Conservation (phyloP, 352 stramenopile genomes). For the Phytopythium mirpurense region DNA sequence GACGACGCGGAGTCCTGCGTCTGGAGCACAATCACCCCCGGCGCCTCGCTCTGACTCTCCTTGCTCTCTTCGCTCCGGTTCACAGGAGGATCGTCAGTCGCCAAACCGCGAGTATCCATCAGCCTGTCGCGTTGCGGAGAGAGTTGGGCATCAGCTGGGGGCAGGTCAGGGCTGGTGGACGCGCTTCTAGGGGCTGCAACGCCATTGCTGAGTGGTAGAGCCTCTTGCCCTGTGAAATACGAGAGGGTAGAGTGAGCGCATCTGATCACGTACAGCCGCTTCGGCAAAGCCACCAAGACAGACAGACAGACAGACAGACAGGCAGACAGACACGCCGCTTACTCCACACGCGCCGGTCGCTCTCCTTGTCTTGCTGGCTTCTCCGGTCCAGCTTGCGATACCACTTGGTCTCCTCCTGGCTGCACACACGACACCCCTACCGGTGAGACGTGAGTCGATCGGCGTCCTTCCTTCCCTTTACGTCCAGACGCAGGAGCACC, state of each 20-base stretch:
- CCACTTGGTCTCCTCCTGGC: constrained; percentile 18
- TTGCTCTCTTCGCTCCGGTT: constrained; percentile 2
- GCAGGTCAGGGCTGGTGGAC: neutral
- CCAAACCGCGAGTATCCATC: neutral
- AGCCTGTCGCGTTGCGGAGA: neutral
- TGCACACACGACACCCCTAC: constrained; percentile 6
- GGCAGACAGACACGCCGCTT: neutral
- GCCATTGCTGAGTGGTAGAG: neutral
- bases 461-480: neutral
- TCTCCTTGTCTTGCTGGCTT: constrained; percentile 1
- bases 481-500: too few species aligned
- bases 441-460: neutral
- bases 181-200: neutral
- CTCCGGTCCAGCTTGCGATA: constrained; percentile 11
- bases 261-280: too few species aligned
- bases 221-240: neutral
- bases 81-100: too few species aligned
- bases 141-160: neutral
- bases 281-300: too few species aligned
- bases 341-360: neutral
- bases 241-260: neutral
- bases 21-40: constrained; percentile 4
- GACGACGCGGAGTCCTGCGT: constrained; percentile 3
- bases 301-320: too few species aligned
- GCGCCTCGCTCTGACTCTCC: neutral